Percentiles rank a stretch among this genome's conserved stretches.
These are phyloP conservation scores for Pythium folliculosum DNA, from an alignment of 352 stramenopile species.

Conservation along the genomic window DNA sequence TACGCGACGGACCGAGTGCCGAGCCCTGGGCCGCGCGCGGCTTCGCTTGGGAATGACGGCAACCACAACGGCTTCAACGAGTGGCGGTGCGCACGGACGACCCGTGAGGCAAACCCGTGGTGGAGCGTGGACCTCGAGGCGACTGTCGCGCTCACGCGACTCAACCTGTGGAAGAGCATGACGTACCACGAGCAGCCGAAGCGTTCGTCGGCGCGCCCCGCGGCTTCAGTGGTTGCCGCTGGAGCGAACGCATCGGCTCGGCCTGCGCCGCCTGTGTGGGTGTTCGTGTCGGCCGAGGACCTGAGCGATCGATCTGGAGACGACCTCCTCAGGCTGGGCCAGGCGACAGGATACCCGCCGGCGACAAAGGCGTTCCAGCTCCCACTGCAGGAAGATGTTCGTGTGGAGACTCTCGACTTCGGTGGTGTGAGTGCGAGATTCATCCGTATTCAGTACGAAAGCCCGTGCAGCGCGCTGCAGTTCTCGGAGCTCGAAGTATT, in stretches of 20 bases:
- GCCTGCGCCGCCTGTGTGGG: conserved; percentile 42
- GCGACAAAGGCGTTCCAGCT: conserved; percentile 19
- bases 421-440: conserved; percentile 40
- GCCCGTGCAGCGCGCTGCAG: conserved; percentile 40
- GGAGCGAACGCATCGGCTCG: conserved; percentile 31
- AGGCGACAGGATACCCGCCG: conserved; percentile 17
- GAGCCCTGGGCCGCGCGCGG: conserved; percentile 39
- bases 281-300: conserved; percentile 57
- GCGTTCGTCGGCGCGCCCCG: conserved; percentile 41
- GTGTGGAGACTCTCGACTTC: conserved; percentile 28
- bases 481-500: conserved; percentile 76
- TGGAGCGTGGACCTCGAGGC: conserved; percentile 72
- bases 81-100: conserved; percentile 65
- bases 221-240: conserved; percentile 33
- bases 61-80: conserved; percentile 69
- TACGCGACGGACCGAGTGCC: conserved; percentile 40
- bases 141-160: conserved; percentile 33
- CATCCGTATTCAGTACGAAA: conserved; percentile 62
- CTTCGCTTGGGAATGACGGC: conserved; percentile 64
- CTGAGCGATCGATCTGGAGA: conserved; percentile 7
- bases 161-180: conserved; percentile 73
- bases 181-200: conserved; percentile 69
- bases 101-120: conserved; percentile 58
- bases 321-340: conserved; percentile 10
- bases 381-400: conserved; percentile 19